Evolutionary conservation across 176 grass and related monocot genomes (phyloP), one percentile per base, ranked within the genome.

Genomic region (Melocanna baccifera): DNA sequence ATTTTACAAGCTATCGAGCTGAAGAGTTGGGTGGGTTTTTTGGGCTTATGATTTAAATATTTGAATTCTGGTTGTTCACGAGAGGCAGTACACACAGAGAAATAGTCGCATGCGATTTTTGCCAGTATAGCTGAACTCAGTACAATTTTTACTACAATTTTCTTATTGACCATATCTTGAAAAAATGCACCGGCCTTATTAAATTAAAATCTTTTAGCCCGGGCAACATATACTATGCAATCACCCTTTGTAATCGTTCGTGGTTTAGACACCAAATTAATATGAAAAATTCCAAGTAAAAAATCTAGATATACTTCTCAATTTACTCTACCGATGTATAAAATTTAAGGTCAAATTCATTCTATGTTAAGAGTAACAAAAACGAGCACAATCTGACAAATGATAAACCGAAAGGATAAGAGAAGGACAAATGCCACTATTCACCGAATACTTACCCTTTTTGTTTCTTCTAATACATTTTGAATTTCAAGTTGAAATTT

Each of bases 1-100:
- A 50, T 71, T 83, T 74, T 16, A 39, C 50, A 80, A 87, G n/a
- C 0, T 75, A 68, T 72, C 51, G 43, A 76, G 7, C 39, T 30
- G 19, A 64, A 81, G 75, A 69, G n/a, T 32, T n/a, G n/a, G n/a
- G n/a, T n/a, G n/a, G n/a, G n/a, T n/a, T n/a, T n/a, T n/a, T n/a
- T n/a, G n/a, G n/a, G n/a, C n/a, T n/a, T n/a, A n/a, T n/a, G n/a
- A n/a, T n/a, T n/a, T n/a, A n/a, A n/a, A n/a, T n/a, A n/a, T n/a
- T n/a, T n/a, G n/a, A n/a, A n/a, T n/a, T n/a, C n/a, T n/a, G n/a
- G n/a, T n/a, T n/a, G n/a, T n/a, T n/a, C n/a, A n/a, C n/a, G n/a
- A n/a, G n/a, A n/a, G n/a, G n/a, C n/a, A n/a, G n/a, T n/a, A n/a
- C n/a, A n/a, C n/a, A n/a, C n/a, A n/a, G n/a, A n/a, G n/a, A n/a